Evolutionary conservation across 1,284 basidiomycete species (phyloP), one percentile per base, ranked within the genome.

Genomic region (Mycena sp.): DNA sequence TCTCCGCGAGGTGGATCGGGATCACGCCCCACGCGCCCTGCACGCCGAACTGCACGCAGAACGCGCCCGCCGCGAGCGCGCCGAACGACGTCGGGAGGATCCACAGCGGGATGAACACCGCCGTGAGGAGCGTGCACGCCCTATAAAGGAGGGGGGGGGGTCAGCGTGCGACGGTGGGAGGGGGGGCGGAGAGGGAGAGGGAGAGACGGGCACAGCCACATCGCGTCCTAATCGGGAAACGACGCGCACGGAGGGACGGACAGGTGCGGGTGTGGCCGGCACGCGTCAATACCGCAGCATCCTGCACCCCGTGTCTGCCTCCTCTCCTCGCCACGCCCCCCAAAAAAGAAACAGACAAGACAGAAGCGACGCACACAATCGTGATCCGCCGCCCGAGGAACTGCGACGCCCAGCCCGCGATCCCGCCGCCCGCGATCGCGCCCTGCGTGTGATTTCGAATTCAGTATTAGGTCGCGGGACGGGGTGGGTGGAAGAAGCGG

Each of bases 371-470:
- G 57, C 88, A 74, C 86, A 95, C 77, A 70, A 96, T 95, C 2
- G 93, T 94, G 44, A 98, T 82, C 23, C 97, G 87, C 58, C 97
- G 89, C 5, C 97, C 97, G 54, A 94, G 81, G 76, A 91, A 91
- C 73, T 99, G 97, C 44, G 91, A 94, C 0, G 86, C 58, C 71
- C 81, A 90, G 16, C 96, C 96, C 10, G 92, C 92, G 52, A 96
- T 73, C 0, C 82, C 79, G 55, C 96, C 95, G 30, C 96, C 96
- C 1, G 82, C 81, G 64, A 62, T 62, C 7, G 62, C 50, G 32
- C 60, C 59, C 63, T 61, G 48, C 86, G 67, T 46, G 73, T 53
- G 30, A 66, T 40, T n/a, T n/a, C n/a, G n/a, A n/a, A n/a, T n/a
- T n/a, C n/a, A n/a, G n/a, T n/a, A n/a, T n/a, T n/a, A n/a, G n/a